A percentile compares a stretch with the other conserved stretches of the same genome.
phyloP scores from a whole-genome alignment of 768 basidiomycete genomes.

The Porpolomopsis calyptriformis region DNA sequence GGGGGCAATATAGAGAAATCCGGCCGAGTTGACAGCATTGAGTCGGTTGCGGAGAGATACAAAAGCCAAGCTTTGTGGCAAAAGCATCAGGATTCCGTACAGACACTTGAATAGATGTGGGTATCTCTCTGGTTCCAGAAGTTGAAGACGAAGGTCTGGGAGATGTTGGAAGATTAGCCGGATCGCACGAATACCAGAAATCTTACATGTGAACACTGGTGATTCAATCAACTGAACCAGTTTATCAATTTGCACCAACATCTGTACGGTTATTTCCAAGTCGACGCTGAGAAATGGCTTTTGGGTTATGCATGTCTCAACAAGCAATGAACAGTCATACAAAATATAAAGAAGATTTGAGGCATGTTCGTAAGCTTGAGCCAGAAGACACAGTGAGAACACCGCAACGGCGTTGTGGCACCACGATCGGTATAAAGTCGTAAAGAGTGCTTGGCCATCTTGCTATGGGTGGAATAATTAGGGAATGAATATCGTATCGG shows the following conservation, averaged over 20 bases:
- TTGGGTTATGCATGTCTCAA: not conserved
- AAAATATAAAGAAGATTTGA: slow-evolving; percentile 94
- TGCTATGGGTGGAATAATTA: slow-evolving; percentile 34
- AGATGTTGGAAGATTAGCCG: slow-evolving; percentile 3
- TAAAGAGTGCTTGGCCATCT: slow-evolving; percentile 95
- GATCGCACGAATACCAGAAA: not conserved
- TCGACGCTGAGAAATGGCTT: slow-evolving; percentile 64
- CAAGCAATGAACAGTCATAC: slow-evolving; percentile 29
- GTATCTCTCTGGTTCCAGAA: slow-evolving; percentile 93
- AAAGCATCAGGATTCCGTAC: slow-evolving; percentile 91
- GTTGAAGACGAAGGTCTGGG: slow-evolving; percentile 76
- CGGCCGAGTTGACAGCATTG: slow-evolving; percentile 90
- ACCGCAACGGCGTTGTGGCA: slow-evolving; percentile 97
- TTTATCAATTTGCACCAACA: slow-evolving; percentile 95
- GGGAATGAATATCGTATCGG: not conserved
- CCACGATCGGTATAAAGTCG: slow-evolving; percentile 92
- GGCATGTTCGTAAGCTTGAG: slow-evolving; percentile 98
- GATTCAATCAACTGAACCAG: slow-evolving; percentile 97
- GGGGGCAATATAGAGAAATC: slow-evolving; percentile 84
- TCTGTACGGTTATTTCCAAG: slow-evolving; percentile 87
- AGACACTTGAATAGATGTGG: slow-evolving; percentile 96
- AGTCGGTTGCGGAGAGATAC: slow-evolving; percentile 88
- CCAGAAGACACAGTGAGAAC: slow-evolving; percentile 90
- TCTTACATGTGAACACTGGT: slow-evolving; percentile 92
- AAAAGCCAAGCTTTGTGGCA: slow-evolving; percentile 96